Percentiles rank a stretch among this genome's conserved stretches.
Evolutionary conservation across 768 basidiomycete species (phyloP).

Genomic region (Boletus rufocinnamomeus): DNA sequence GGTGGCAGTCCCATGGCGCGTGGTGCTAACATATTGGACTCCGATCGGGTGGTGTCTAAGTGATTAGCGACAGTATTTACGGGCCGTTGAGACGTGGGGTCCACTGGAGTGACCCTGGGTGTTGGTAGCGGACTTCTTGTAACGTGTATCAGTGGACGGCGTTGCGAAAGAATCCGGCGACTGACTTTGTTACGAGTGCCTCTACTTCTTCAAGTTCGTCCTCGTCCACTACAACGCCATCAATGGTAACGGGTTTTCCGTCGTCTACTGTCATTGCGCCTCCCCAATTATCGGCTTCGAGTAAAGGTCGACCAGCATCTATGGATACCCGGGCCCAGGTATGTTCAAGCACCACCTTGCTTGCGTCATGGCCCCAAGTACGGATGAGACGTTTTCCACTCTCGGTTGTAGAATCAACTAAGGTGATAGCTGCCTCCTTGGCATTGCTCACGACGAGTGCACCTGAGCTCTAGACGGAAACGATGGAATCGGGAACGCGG

Average conservation of each 20-base stretch:
- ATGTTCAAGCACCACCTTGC: constrained; percentile 52
- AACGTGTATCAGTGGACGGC: constrained; percentile 20
- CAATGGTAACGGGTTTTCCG: constrained; percentile 35
- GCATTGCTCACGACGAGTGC: constrained; percentile 54
- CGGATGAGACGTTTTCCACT: constrained; percentile 58
- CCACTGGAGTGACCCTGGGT: constrained; percentile 57
- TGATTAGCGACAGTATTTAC: constrained; percentile 6
- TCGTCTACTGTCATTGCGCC: constrained; percentile 38
- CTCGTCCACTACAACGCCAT: constrained; percentile 36
- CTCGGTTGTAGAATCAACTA: constrained; percentile 56
- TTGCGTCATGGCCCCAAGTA: constrained; percentile 53
- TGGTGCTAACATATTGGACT: constrained; percentile 2
- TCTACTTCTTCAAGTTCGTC: constrained; percentile 43
- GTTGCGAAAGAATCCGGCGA: constrained; percentile 17
- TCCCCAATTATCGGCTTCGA: constrained; percentile 55
- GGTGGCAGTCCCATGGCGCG: neutral
- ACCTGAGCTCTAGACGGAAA: constrained; percentile 50
- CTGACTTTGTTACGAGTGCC: constrained; percentile 47
- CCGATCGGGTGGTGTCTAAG: neutral
- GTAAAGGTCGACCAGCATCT: constrained; percentile 44
- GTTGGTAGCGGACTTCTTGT: constrained; percentile 64
- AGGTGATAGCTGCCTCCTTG: constrained; percentile 54
- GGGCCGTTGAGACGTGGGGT: constrained; percentile 22
- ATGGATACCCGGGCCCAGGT: constrained; percentile 54
- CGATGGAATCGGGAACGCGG: constrained; percentile 4